A percentile compares a stretch with the other conserved stretches of the same genome.
Conservation (phyloP, 1,139 yeast genomes). For the Diutina mesorugosa region DNA sequence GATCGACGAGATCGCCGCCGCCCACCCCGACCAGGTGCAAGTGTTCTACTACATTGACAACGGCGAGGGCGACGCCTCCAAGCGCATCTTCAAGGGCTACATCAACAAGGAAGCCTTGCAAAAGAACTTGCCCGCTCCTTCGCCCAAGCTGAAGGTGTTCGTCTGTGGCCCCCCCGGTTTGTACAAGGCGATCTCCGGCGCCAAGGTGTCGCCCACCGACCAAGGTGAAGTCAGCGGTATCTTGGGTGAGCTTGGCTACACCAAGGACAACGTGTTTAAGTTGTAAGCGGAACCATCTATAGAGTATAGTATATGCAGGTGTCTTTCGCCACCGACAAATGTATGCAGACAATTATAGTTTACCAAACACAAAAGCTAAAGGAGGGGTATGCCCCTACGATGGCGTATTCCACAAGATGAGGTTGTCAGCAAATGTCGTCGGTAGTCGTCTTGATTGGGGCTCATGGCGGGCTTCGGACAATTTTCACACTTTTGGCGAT, state of each 20-base stretch:
- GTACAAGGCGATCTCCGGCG: slow-evolving; percentile 45
- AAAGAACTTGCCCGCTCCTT: slow-evolving; percentile 49
- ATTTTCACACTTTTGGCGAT: too few species aligned
- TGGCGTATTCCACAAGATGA: too few species aligned
- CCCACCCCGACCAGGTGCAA: slow-evolving; percentile 64
- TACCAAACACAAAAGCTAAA: too few species aligned
- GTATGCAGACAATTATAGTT: too few species aligned
- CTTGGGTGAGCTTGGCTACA: slow-evolving; percentile 77
- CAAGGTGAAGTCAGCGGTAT: slow-evolving; percentile 92
- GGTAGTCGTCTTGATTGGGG: too few species aligned
- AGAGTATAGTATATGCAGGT: too few species aligned
- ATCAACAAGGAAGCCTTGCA: slow-evolving; percentile 20
- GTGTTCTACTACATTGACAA: slow-evolving; percentile 74
- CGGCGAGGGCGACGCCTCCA: slow-evolving; percentile 21
- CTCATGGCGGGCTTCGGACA: too few species aligned
- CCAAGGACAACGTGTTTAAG: slow-evolving; percentile 81
- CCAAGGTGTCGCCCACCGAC: slow-evolving; percentile 73
- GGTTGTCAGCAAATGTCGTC: too few species aligned
- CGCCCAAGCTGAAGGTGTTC: slow-evolving; percentile 83
- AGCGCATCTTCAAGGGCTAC: slow-evolving; percentile 41
- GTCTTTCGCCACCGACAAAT: too few species aligned
- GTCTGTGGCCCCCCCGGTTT: slow-evolving; percentile 33
- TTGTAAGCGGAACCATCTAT: slow-evolving; percentile 29
- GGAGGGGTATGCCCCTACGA: too few species aligned
- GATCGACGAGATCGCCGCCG: slow-evolving; percentile 50